Conservation (phyloP, 345 rosid species). For the Clarkia xantiana region DNA sequence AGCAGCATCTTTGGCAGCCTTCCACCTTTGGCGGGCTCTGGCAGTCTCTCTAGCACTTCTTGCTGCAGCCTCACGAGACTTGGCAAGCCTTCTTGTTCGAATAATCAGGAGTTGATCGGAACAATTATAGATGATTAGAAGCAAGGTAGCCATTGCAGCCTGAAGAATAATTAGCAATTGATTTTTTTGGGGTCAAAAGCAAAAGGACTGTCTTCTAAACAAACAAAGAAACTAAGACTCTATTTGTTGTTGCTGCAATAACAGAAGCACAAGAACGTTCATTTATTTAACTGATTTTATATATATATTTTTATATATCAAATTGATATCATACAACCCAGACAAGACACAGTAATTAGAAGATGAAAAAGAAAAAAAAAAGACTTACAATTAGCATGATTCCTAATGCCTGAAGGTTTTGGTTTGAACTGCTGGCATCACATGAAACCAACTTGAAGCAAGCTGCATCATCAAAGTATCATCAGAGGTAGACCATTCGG, state of each 20-base stretch:
- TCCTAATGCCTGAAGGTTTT: conserved; percentile 73
- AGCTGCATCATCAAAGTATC: conserved; percentile 31
- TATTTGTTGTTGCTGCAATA: too few species aligned
- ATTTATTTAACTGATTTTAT: too few species aligned
- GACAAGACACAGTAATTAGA: not conserved
- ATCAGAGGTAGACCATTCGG: too few species aligned
- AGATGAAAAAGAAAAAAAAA: not conserved
- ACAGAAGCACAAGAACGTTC: too few species aligned
- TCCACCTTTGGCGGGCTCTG: conserved; percentile 71
- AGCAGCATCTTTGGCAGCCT: conserved; percentile 52
- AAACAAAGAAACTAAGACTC: too few species aligned
- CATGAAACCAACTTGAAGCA: conserved; percentile 76
- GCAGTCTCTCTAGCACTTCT: conserved; percentile 52
- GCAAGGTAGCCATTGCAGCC: conserved; percentile 58
- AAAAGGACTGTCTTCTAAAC: too few species aligned
- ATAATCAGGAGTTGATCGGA: conserved; percentile 71
- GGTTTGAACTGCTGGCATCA: conserved; percentile 44
- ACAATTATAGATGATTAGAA: conserved; percentile 76
- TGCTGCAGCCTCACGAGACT: conserved; percentile 83
- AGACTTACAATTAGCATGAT: conserved; percentile 70
- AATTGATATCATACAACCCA: not conserved
- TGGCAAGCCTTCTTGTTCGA: conserved; percentile 61
- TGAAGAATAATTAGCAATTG: conserved; percentile 20
- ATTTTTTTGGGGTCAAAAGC: too few species aligned
- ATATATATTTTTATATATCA: too few species aligned